Base-by-base conservation (phyloP, 768 basidiomycete species). In the Suillus subaureus region DNA sequence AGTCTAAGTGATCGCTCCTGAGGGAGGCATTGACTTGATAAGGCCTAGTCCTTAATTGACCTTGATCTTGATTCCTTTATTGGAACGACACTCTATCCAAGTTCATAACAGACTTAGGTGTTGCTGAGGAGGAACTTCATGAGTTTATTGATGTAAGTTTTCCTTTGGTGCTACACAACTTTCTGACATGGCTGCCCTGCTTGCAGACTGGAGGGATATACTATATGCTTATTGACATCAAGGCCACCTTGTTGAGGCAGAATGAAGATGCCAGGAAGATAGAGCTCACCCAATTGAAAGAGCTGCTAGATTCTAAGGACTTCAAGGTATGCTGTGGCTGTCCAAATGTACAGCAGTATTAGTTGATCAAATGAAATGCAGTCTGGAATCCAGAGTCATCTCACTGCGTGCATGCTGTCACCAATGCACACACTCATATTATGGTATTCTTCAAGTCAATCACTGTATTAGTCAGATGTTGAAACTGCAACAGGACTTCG, bases 331-430 rank as follows among this genome's bases (percentile, higher is more conserved):
- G 7, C 42, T 18, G 42, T 42, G 0, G 5, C 42, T 42, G 6
- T 42, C 42, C 18, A 15, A 42, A 5, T 5, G 16, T 42, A 16
- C 16, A 16, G 18, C 16, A 7, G 16, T 2, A 42, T 42, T 18
- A 6, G 18, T 6, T 42, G 1, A 42, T 18, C 42, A 42, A 42
- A 42, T 1, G 18, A 42, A 42, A 42, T 54, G n/a, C 63, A 64
- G 63, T 52, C 40, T 28, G 33, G 18, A 23, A 8, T 64, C 54
- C 54, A 57, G 39, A 45, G 18, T 9, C 63, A 1, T 39, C n/a
- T 64, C 16, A 64, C 28, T n/a, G 56, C 42, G 15, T 64, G 63
- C 37, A 26, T 64, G n/a, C 55, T 64, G 45, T 64, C 63, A 52
- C 63, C 63, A 61, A 65, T 21, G 62, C 28, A n/a, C 64, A 52